Base-by-base conservation (phyloP, 306 rosid species). In the Herpetospermum pedunculosum region DNA sequence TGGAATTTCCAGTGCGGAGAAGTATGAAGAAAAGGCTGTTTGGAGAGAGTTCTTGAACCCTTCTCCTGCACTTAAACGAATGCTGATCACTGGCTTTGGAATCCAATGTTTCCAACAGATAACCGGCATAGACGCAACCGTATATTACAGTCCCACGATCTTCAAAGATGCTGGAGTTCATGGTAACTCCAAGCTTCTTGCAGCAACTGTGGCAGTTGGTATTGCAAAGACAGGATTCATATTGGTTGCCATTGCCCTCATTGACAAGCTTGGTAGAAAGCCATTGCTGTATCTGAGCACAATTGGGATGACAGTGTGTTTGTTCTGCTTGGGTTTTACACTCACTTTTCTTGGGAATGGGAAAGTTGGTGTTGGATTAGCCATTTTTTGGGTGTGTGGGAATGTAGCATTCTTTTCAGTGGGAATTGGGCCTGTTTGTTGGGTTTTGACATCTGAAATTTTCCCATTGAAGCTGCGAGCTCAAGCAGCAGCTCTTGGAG, bases 401-500 rank as follows among this genome's bases (percentile, higher is more conserved):
- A 93, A 90, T 84, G 98, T 89, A n/a, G 98, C 97, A 63, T 93
- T 93, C 84, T 93, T 90, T 83, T 93, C 97, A 3, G 78, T 93
- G 53, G 98, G 98, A 78, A 73, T 93, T 9, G 97, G 98, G 23
- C 98, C 98, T 18, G 85, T 91, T 63, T 86, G 98, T 82, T 93
- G 98, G 98, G 98, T 93, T 79, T 37, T 91, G 79, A 83, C 97
- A 37, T 84, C 97, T 0, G 98, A 93, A 82, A 93, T 93, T 77
- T 93, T 90, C 82, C 98, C 98, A 76, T 75, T 93, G 37, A 78
- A 88, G 30, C 82, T 91, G 35, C 92, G 97, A 32, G 94, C 97
- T 54, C 98, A 93, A 76, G 98, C 98, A 34, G 78, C 94, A 0
- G 98, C 97, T 0, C 84, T 93, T 32, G 97, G 96, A 25, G 92